Conservation (phyloP, 2,329 filamentous ascomycete species). For the Xylariaceae sp. region DNA sequence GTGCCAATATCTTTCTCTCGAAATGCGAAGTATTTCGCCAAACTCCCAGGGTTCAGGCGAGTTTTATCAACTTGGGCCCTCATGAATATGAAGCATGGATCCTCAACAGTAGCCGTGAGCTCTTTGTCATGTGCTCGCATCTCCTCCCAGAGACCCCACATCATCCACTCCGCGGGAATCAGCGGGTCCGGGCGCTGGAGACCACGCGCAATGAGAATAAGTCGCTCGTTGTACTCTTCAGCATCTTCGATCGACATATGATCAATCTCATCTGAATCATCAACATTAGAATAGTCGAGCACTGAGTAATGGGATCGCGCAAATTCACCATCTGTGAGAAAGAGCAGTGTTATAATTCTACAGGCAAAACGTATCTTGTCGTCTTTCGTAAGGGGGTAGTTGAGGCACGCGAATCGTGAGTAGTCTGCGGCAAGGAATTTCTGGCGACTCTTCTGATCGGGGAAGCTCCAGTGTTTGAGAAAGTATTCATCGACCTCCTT, state of each 20-base stretch:
- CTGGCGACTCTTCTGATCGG: too few species aligned
- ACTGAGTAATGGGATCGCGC: too few species aligned
- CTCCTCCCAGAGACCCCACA: background rate
- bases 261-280: background rate
- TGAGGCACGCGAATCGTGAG: slow-evolving; percentile 4
- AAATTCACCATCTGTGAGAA: background rate
- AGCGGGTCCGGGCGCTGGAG: background rate
- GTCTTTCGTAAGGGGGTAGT: slow-evolving; percentile 1
- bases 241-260: slow-evolving; percentile 1
- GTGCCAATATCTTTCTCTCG: slow-evolving; percentile 1
- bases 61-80: background rate
- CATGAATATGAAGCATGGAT: background rate
- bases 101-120: background rate
- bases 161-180: background rate
- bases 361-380: slow-evolving; percentile 6
- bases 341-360: slow-evolving; percentile 2
- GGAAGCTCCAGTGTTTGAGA: too few species aligned
- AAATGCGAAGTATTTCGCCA: background rate
- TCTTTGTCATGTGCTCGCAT: background rate
- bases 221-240: background rate
- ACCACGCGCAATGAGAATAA: background rate
- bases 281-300: too few species aligned
- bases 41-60: background rate
- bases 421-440: background rate
- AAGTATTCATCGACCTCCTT: too few species aligned